Evolutionary conservation across 352 stramenopile species (phyloP).

Genomic region (Pythium grandisporangium): DNA sequence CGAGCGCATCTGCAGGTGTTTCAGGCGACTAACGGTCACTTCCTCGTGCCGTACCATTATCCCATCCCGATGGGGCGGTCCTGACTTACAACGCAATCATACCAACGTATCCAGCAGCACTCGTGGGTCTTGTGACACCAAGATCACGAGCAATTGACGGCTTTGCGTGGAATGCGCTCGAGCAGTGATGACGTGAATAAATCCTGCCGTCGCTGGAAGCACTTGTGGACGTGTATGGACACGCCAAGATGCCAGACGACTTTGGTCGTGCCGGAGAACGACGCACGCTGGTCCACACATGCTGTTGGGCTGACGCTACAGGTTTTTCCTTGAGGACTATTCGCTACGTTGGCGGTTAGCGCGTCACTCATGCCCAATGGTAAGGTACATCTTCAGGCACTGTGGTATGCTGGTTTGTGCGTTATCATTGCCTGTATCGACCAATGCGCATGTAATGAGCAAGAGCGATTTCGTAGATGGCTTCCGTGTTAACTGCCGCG

Average conservation of each 20-base stretch:
- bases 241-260: slow-evolving; percentile 4
- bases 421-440: too few species aligned
- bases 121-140: slow-evolving; percentile 5
- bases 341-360: too few species aligned
- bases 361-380: too few species aligned
- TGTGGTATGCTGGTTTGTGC: too few species aligned
- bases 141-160: slow-evolving; percentile 10
- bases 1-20: slow-evolving; percentile 6
- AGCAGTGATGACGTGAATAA: slow-evolving; percentile 7
- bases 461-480: too few species aligned
- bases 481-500: too few species aligned
- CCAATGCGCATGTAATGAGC: too few species aligned
- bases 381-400: too few species aligned
- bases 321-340: too few species aligned
- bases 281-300: too few species aligned
- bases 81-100: neutral
- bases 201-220: slow-evolving; percentile 11
- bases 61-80: slow-evolving; percentile 3
- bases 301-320: too few species aligned
- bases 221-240: slow-evolving; percentile 5
- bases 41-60: slow-evolving; percentile 15
- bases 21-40: slow-evolving; percentile 7
- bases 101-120: slow-evolving; percentile 3
- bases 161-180: slow-evolving; percentile 16
- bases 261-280: too few species aligned